A percentile compares a stretch with the other conserved stretches of the same genome.
Evolutionary conservation across 441 rosid species (phyloP).

Genomic region (Gossypium laxum): DNA sequence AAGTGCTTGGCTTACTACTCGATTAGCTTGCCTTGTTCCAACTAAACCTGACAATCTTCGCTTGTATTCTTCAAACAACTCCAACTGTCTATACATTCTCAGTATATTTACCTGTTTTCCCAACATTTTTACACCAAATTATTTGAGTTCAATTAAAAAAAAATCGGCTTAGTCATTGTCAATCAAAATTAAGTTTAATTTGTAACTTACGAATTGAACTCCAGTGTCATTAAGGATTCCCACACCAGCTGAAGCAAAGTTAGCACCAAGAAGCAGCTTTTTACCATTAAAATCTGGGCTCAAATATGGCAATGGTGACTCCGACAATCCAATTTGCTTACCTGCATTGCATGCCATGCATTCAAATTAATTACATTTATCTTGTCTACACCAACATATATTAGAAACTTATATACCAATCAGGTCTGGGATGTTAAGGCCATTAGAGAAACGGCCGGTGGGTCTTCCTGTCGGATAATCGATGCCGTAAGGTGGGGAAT

Average conservation of each 20-base stretch:
- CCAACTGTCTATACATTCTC: conserved; percentile 10
- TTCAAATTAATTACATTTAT: neutral
- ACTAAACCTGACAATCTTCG: neutral
- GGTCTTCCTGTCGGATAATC: conserved; percentile 28
- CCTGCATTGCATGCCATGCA: conserved; percentile 3
- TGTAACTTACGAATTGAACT: conserved; percentile 11
- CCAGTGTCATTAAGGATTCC: conserved; percentile 21
- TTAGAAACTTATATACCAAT: conserved; percentile 20
- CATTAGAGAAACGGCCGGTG: conserved; percentile 40
- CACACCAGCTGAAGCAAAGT: conserved; percentile 24
- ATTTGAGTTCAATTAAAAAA: neutral
- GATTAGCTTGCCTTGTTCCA: conserved; percentile 17
- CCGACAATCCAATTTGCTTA: conserved; percentile 12
- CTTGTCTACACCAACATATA: neutral
- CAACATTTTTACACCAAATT: neutral
- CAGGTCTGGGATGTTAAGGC: conserved; percentile 35
- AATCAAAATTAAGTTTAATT: neutral
- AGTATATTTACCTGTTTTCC: conserved; percentile 4
- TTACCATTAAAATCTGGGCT: conserved; percentile 5
- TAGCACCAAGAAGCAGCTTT: conserved; percentile 18
- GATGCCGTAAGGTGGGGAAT: conserved; percentile 17
- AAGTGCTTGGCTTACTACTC: conserved; percentile 33
- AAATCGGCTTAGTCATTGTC: no score
- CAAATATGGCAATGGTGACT: conserved; percentile 19
- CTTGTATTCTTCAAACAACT: conserved; percentile 16